A percentile compares a stretch with the other conserved stretches of the same genome.
Conservation (phyloP, 2,329 filamentous ascomycete genomes). For the Colletotrichum sansevieriae region DNA sequence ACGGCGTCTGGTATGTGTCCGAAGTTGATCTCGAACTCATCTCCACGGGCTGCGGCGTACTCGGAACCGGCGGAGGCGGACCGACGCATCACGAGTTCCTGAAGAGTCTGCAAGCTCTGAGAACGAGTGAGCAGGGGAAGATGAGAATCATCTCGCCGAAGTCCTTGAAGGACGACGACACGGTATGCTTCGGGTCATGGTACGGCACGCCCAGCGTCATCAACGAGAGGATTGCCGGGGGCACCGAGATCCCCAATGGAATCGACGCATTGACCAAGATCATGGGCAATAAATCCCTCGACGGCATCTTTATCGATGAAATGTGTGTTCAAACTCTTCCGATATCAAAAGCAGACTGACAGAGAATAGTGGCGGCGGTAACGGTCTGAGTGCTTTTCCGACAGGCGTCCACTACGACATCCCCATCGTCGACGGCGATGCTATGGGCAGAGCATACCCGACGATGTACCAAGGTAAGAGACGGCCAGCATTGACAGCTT, state of each 20-base stretch:
- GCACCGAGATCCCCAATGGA: slow-evolving; percentile 52
- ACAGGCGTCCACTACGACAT: slow-evolving; percentile 52
- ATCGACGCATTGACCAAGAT: slow-evolving; percentile 53
- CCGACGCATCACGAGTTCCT: slow-evolving; percentile 44
- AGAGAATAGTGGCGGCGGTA: slow-evolving; percentile 56
- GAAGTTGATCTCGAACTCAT: slow-evolving; percentile 44
- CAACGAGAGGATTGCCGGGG: slow-evolving; percentile 46
- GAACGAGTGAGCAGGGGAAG: slow-evolving; percentile 35
- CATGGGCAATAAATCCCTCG: slow-evolving; percentile 48
- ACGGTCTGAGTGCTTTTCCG: slow-evolving; percentile 53
- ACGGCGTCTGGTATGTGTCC: slow-evolving; percentile 41
- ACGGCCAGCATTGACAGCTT: slow-evolving; percentile 44
- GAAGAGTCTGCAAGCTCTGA: slow-evolving; percentile 40
- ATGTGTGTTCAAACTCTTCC: slow-evolving; percentile 47
- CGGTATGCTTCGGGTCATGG: slow-evolving; percentile 58
- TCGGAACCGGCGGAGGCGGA: slow-evolving; percentile 45
- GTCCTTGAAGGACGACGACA: slow-evolving; percentile 53
- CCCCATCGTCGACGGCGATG: slow-evolving; percentile 54
- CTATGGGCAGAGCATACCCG: slow-evolving; percentile 55
- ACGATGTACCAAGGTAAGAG: slow-evolving; percentile 47
- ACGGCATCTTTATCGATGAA: slow-evolving; percentile 53
- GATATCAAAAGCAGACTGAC: slow-evolving; percentile 17
- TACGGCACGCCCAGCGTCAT: slow-evolving; percentile 57
- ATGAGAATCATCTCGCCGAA: slow-evolving; percentile 54
- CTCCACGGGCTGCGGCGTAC: slow-evolving; percentile 44